Percentiles rank a stretch among this genome's conserved stretches.
phyloP scores from a whole-genome alignment of 495 filamentous ascomycete genomes.

The Jackrogersella multiformis region DNA sequence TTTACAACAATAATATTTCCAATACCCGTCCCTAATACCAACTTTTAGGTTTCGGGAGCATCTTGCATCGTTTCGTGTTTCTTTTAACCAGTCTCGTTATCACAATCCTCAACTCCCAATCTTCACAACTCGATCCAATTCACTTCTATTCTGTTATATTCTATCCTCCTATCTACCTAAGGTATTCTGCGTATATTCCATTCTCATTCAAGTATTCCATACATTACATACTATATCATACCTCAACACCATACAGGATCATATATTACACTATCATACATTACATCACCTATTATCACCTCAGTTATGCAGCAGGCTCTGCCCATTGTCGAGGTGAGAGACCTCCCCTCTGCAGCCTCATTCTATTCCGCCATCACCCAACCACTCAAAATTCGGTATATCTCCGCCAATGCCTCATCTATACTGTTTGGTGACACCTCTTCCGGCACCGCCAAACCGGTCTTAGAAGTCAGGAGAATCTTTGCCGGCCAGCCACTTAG shows the following conservation, averaged over 20 bases:
- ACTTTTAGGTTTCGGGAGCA: not conserved
- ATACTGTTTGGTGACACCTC: constrained; percentile 48
- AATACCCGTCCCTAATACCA: too few species aligned
- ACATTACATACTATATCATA: too few species aligned
- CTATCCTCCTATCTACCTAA: not conserved
- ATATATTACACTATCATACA: too few species aligned
- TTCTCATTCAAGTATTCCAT: not conserved
- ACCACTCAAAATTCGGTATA: constrained; percentile 77
- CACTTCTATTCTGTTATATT: not conserved
- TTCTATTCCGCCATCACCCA: constrained; percentile 82
- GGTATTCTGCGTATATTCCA: too few species aligned
- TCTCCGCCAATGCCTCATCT: constrained; percentile 52
- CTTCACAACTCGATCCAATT: not conserved
- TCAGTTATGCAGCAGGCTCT: constrained; percentile 46
- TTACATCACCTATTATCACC: not conserved
- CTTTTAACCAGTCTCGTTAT: not conserved
- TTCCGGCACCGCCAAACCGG: constrained; percentile 35
- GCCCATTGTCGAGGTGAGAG: constrained; percentile 67
- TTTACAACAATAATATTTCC: constrained; percentile 6
- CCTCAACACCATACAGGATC: not conserved
- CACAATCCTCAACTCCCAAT: not conserved
- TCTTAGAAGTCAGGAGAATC: constrained; percentile 52
- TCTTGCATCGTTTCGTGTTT: not conserved
- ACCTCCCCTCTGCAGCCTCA: constrained; percentile 79
- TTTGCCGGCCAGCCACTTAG: constrained; percentile 43